phyloP scores from a whole-genome alignment of 2,329 filamentous ascomycete genomes.

The Ophiostoma angusticollis region DNA sequence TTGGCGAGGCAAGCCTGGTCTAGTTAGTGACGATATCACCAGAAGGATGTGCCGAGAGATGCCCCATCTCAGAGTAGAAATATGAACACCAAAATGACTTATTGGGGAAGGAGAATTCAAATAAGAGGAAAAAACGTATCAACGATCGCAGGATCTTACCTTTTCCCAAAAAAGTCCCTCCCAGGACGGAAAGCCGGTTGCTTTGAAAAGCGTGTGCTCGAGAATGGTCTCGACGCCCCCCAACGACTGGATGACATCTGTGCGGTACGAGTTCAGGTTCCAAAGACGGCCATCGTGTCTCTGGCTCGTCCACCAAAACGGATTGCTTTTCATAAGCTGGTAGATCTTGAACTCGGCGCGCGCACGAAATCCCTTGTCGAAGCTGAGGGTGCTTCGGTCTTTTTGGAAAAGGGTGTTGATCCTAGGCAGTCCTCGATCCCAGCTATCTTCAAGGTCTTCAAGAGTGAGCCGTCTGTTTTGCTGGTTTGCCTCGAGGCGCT shows the following conservation, averaged over 20 bases:
- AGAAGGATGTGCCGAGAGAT: no score
- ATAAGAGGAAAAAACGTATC: no score
- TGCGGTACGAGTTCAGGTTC: conserved; percentile 81
- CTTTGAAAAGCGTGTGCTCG: conserved; percentile 93
- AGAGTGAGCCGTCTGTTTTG: conserved; percentile 90
- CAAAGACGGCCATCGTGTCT: conserved; percentile 94
- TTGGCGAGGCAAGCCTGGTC: no score
- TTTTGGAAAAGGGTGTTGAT: conserved; percentile 99
- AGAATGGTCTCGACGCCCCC: conserved; percentile 97
- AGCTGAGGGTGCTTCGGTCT: conserved; percentile 88
- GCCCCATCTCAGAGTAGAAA: no score
- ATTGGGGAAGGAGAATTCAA: no score
- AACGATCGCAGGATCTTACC: neutral
- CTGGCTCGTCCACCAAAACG: conserved; percentile 99
- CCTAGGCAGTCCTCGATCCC: conserved; percentile 92
- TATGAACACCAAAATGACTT: no score
- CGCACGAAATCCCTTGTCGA: conserved; percentile 95
- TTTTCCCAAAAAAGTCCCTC: conserved; percentile 89
- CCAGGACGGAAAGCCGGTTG: conserved; percentile 93
- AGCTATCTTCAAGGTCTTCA: conserved; percentile 94
- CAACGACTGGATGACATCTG: conserved; percentile 90
- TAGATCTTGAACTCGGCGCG: conserved; percentile 97
- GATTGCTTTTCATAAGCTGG: conserved; percentile 97
- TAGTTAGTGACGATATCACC: no score
- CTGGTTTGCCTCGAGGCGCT: conserved; percentile 90